Conservation (phyloP, 345 rosid genomes). For the Passiflora organensis region DNA sequence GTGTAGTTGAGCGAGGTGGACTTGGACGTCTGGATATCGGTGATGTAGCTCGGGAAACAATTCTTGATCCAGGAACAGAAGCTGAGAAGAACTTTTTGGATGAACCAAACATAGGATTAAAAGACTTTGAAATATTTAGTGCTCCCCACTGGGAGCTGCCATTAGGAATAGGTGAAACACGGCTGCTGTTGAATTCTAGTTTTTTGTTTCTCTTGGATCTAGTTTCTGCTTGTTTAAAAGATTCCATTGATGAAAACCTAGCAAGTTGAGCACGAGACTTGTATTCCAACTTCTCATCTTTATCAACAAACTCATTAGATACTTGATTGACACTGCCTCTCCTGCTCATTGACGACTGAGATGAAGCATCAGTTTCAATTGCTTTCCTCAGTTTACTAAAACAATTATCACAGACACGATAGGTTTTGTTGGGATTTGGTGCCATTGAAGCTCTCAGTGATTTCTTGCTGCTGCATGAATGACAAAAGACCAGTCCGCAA, state of each 20-base stretch:
- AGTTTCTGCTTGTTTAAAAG: slow-evolving; percentile 69
- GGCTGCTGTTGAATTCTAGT: slow-evolving; percentile 86
- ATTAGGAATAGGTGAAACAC: slow-evolving; percentile 92
- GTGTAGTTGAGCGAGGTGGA: slow-evolving; percentile 98
- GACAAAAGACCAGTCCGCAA: slow-evolving; percentile 90
- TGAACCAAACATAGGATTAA: slow-evolving; percentile 83
- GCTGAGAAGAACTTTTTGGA: slow-evolving; percentile 97
- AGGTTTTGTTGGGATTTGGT: slow-evolving; percentile 86
- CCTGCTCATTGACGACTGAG: slow-evolving; percentile 66
- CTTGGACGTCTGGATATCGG: slow-evolving; percentile 92
- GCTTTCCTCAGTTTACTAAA: slow-evolving; percentile 69
- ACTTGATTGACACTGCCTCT: slow-evolving; percentile 72
- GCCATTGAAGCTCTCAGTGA: slow-evolving; percentile 95
- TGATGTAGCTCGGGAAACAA: slow-evolving; percentile 96
- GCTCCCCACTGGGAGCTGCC: slow-evolving; percentile 87
- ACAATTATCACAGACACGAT: slow-evolving; percentile 92
- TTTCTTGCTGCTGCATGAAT: slow-evolving; percentile 89
- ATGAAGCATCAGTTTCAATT: slow-evolving; percentile 55
- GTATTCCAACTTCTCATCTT: slow-evolving; percentile 77
- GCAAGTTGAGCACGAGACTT: slow-evolving; percentile 75
- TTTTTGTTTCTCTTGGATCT: slow-evolving; percentile 77
- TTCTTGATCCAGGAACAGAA: slow-evolving; percentile 99
- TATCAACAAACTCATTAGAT: slow-evolving; percentile 47
- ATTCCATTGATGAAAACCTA: slow-evolving; percentile 81
- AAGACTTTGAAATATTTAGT: slow-evolving; percentile 67